A percentile compares a stretch with the other conserved stretches of the same genome.
These are phyloP conservation scores for Coemansia biformis DNA, from an alignment of 192 early-diverging fungal genomes.

Conservation along the genomic window DNA sequence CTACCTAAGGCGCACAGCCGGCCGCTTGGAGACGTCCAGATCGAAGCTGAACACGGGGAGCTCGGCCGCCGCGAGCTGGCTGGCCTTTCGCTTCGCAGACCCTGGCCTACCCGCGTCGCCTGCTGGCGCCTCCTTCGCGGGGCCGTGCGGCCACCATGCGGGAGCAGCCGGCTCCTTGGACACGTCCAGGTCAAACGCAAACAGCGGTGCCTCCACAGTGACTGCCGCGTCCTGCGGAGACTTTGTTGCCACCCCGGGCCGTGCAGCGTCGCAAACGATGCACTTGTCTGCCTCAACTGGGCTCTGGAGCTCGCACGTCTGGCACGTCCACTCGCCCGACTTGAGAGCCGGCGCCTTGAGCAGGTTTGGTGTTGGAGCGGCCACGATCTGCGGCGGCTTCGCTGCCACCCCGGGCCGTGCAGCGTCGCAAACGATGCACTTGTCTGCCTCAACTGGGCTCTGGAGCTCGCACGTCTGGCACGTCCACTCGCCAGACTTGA, in stretches of 20 bases:
- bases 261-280: constrained; percentile 19
- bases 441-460: constrained; percentile 5
- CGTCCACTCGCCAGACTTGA: constrained; percentile 15
- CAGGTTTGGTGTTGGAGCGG: neutral
- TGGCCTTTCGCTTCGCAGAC: constrained; percentile 21
- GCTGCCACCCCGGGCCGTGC: constrained; percentile 20
- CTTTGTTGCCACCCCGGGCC: too few species aligned
- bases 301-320: constrained; percentile 14
- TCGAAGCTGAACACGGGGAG: constrained; percentile 28
- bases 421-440: constrained; percentile 28
- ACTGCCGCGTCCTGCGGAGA: too few species aligned
- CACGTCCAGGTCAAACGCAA: constrained; percentile 28
- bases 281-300: constrained; percentile 12
- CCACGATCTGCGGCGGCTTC: too few species aligned
- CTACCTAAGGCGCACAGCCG: too few species aligned
- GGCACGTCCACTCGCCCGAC: constrained; percentile 25
- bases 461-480: constrained; percentile 14
- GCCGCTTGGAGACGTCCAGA: constrained; percentile 15
- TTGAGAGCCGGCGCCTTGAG: neutral
- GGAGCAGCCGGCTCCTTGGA: constrained; percentile 16
- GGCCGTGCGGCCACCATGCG: neutral
- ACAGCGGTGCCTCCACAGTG: constrained; percentile 3
- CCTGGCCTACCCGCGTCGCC: constrained; percentile 9
- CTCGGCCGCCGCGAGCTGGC: constrained; percentile 9
- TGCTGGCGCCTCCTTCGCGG: neutral